Evolutionary conservation across 2,329 filamentous ascomycete genomes (phyloP).

Genomic region (Fonsecaea monophora): DNA sequence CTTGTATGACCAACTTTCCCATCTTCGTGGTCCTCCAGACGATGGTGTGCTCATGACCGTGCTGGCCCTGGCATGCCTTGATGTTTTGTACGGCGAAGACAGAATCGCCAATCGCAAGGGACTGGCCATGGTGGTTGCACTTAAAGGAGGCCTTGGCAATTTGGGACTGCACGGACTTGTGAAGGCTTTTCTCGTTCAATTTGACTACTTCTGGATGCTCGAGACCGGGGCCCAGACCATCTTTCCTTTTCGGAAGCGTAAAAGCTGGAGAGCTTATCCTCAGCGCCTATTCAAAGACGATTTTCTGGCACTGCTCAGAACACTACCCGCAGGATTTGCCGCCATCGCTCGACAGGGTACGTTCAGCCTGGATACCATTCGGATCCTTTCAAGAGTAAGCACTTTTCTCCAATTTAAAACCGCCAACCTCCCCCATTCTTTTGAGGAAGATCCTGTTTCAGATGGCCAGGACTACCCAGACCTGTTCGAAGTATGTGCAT

Average conservation of each 20-base stretch:
- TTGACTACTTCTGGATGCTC: slow-evolving; percentile 33
- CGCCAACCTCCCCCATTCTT: not conserved
- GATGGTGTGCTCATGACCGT: slow-evolving; percentile 28
- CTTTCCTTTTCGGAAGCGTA: slow-evolving; percentile 24
- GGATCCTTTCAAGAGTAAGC: slow-evolving; percentile 31
- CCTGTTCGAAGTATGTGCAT: slow-evolving; percentile 29
- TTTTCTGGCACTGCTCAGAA: slow-evolving; percentile 18
- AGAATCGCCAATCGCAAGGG: slow-evolving; percentile 25
- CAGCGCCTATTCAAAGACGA: slow-evolving; percentile 22
- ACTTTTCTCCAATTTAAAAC: slow-evolving; percentile 21
- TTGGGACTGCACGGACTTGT: slow-evolving; percentile 23
- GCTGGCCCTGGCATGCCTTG: slow-evolving; percentile 26
- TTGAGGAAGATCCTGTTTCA: slow-evolving; percentile 15
- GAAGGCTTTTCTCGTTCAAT: slow-evolving; percentile 28
- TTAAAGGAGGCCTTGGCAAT: slow-evolving; percentile 33
- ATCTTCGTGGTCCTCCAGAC: slow-evolving; percentile 20
- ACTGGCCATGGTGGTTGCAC: slow-evolving; percentile 29
- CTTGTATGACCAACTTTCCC: slow-evolving; percentile 17
- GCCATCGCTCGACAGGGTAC: slow-evolving; percentile 19
- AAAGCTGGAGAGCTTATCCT: slow-evolving; percentile 21
- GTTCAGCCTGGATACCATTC: slow-evolving; percentile 24
- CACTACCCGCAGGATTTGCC: slow-evolving; percentile 21
- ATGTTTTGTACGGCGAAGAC: slow-evolving; percentile 26
- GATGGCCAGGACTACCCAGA: slow-evolving; percentile 29
- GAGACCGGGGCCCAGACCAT: slow-evolving; percentile 24